Conservation (phyloP, 1,284 basidiomycete genomes). For the Tausonia pullulans region DNA sequence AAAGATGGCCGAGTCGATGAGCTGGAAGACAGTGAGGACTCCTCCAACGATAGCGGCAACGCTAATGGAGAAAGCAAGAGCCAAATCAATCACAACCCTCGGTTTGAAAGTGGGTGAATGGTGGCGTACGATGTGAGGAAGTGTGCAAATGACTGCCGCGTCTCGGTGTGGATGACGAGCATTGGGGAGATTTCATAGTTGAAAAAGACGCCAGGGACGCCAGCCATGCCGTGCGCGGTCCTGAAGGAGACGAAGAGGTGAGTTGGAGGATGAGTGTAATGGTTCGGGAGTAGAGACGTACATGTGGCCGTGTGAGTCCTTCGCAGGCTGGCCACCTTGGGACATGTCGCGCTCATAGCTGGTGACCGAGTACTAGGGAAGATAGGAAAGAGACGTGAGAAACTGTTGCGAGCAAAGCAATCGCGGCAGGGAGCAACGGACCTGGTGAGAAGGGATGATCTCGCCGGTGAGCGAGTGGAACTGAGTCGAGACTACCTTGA, state of each 20-base stretch:
- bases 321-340: conserved; percentile 40
- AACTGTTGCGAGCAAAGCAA: background rate
- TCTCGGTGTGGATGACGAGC: conserved; percentile 80
- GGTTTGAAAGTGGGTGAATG: background rate
- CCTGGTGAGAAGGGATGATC: conserved; percentile 33
- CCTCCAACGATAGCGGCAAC: conserved; percentile 78
- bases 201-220: conserved; percentile 79
- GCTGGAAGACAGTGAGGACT: conserved; percentile 83
- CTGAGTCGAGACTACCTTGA: conserved; percentile 90
- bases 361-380: conserved; percentile 85
- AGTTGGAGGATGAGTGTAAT: background rate
- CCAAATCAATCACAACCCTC: background rate
- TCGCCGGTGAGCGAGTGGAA: conserved; percentile 71
- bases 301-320: conserved; percentile 58
- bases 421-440: background rate
- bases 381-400: conserved; percentile 37
- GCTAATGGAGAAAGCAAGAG: background rate
- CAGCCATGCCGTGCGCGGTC: conserved; percentile 66
- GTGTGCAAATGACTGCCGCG: conserved; percentile 86
- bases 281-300: background rate
- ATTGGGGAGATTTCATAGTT: conserved; percentile 99
- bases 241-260: conserved; percentile 16
- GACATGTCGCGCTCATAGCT: conserved; percentile 84
- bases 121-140: conserved; percentile 81
- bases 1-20: conserved; percentile 83